Evolutionary conservation across 768 basidiomycete species (phyloP).

Genomic region (Dioszegia hungarica): DNA sequence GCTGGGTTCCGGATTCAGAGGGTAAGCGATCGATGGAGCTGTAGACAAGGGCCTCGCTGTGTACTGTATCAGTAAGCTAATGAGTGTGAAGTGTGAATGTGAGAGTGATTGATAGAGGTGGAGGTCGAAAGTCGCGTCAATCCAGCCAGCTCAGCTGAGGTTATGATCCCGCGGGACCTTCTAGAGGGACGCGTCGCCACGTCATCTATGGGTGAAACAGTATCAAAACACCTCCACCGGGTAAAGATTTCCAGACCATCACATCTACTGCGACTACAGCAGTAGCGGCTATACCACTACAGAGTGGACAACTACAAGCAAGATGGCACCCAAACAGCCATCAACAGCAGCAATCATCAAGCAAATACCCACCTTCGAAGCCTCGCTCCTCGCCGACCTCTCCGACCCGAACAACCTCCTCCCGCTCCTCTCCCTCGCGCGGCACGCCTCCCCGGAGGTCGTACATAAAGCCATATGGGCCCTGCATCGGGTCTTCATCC

Average conservation of each 20-base stretch:
- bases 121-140: neutral
- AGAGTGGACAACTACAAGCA: neutral
- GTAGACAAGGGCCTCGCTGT: too few relatives aligned
- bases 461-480: slow-evolving; percentile 75
- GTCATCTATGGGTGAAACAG: too few relatives aligned
- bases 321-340: slow-evolving; percentile 3
- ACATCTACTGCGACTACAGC: too few relatives aligned
- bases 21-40: too few relatives aligned
- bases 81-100: too few relatives aligned
- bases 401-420: slow-evolving; percentile 69
- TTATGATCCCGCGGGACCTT: too few relatives aligned
- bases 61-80: too few relatives aligned
- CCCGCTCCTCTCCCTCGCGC: slow-evolving; percentile 64
- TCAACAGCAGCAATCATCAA: slow-evolving; percentile 14
- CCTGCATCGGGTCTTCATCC: slow-evolving; percentile 69
- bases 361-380: slow-evolving; percentile 51
- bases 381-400: slow-evolving; percentile 55
- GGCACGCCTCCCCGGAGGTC: slow-evolving; percentile 54
- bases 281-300: too few relatives aligned
- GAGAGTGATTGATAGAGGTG: too few relatives aligned
- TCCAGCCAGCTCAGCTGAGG: neutral
- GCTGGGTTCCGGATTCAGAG: too few relatives aligned
- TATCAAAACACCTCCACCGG: neutral
- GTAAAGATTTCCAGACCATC: neutral
- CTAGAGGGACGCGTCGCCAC: too few relatives aligned